A percentile compares a stretch with the other conserved stretches of the same genome.
Conservation (phyloP, 192 early-diverging fungal species). For the Chytriomyces sp. region DNA sequence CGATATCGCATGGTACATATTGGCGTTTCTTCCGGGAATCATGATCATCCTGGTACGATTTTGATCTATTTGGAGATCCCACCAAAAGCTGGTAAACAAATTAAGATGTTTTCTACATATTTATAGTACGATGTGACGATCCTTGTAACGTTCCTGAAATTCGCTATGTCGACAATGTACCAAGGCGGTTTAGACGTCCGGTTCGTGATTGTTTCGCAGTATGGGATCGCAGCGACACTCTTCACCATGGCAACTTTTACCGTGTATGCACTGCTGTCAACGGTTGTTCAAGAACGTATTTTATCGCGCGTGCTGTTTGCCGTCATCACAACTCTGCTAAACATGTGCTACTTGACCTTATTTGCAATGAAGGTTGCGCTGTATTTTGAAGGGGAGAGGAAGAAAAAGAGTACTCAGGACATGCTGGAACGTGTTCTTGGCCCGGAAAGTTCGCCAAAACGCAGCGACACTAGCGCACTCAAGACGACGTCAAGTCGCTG, state of each 20-base stretch:
- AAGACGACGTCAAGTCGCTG: too few species aligned
- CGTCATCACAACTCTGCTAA: background rate
- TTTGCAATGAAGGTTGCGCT: slow-evolving; percentile 8
- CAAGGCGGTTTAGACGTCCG: background rate
- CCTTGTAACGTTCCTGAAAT: too few species aligned
- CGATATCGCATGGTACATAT: too few species aligned
- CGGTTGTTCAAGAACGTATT: background rate
- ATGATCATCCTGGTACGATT: too few species aligned
- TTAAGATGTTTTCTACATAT: too few species aligned
- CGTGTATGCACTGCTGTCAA: background rate
- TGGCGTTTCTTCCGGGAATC: too few species aligned
- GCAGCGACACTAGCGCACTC: too few species aligned
- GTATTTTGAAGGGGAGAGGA: background rate
- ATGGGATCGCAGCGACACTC: background rate
- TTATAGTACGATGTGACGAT: too few species aligned
- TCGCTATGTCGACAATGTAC: too few species aligned
- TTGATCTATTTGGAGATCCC: too few species aligned
- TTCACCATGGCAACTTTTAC: background rate
- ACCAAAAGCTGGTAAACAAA: too few species aligned
- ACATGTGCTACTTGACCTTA: background rate
- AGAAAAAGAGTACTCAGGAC: background rate
- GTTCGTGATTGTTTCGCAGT: background rate
- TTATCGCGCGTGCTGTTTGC: background rate
- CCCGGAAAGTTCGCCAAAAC: background rate
- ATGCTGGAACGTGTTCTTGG: background rate